Base-by-base conservation (phyloP, 345 rosid species). In the Capsella bursapastoris region DNA sequence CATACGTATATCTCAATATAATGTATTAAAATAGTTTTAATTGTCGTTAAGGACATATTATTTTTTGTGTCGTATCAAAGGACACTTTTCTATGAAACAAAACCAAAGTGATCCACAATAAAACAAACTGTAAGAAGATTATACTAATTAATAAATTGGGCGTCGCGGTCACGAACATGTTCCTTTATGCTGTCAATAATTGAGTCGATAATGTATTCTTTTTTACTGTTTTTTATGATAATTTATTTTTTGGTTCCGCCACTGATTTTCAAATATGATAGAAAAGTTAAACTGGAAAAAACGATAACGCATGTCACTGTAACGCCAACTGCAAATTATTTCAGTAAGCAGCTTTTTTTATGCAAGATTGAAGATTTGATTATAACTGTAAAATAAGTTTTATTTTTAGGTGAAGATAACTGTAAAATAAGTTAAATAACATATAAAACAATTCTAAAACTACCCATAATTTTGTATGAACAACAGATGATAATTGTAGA, bases 151-250 rank as follows among this genome's bases (percentile, higher is more conserved):
- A 18, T 28, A 22, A 66, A 45, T 57, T 27, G 44, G 58, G 28
- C 52, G 59, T 66, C 67, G 22, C 61, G 29, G 29, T 50, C 73
- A 74, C 38, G 67, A 66, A 59, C 78, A 74, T 67, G 68, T 67
- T 67, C 67, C 55, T 48, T 58, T 43, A 74, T 66, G 61, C 67
- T 74, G 35, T 58, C 73, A 74, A 74, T 74, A 58, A 74, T 66
- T 29, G 73, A 66, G 61, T 28, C 49, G 18, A 38, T 74, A 32
- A 14, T 66, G 60, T 48, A 22, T 68, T 57, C 8, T 57, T 50
- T 40, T 50, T 40, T 22, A 41, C 18, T 6, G 8, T 8, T 16
- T 22, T 40, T 6, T 45, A 7, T 28, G 37, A 45, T 12, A 16
- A 22, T 22, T 22, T 22, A 1, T 22, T 22, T 22, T 22, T 22